phyloP scores from a whole-genome alignment of 106 monocot genomes.

The Allium fistulosum region DNA sequence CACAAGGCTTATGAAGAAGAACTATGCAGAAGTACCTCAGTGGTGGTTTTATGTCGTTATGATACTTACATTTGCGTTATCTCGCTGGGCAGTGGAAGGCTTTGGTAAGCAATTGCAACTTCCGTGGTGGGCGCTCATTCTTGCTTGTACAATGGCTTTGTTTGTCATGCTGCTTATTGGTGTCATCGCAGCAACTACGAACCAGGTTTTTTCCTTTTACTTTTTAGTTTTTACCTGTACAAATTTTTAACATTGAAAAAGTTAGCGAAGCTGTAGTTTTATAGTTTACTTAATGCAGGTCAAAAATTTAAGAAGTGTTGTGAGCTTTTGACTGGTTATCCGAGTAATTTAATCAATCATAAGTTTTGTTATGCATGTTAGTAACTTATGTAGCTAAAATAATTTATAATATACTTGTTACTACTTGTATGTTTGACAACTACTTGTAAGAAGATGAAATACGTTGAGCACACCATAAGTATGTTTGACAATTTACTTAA shows the following conservation, averaged over 20 bases:
- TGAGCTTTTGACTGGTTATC: too few relatives aligned
- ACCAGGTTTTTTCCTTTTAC: constrained; percentile 11
- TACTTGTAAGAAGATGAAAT: too few relatives aligned
- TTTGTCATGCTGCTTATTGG: constrained; percentile 82
- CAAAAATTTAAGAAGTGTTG: too few relatives aligned
- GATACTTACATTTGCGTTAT: constrained; percentile 24
- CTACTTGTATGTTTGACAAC: too few relatives aligned
- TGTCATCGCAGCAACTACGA: constrained; percentile 74
- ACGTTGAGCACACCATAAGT: too few relatives aligned
- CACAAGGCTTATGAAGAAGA: constrained; percentile 53
- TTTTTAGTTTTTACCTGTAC: neutral
- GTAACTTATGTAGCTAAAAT: too few relatives aligned
- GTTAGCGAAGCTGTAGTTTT: too few relatives aligned
- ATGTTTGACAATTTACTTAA: too few relatives aligned
- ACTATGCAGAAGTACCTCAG: constrained; percentile 71
- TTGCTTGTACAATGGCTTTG: constrained; percentile 60
- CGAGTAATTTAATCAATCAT: too few relatives aligned
- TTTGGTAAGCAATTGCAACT: constrained; percentile 69
- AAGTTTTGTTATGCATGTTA: too few relatives aligned
- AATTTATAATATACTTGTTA: too few relatives aligned
- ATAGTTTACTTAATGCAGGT: too few relatives aligned
- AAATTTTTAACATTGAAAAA: neutral
- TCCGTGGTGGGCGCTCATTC: constrained; percentile 79
- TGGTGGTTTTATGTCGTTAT: constrained; percentile 78
- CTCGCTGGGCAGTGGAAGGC: constrained; percentile 47